phyloP scores from a whole-genome alignment of 345 rosid genomes.

The Populus pruinosa region DNA sequence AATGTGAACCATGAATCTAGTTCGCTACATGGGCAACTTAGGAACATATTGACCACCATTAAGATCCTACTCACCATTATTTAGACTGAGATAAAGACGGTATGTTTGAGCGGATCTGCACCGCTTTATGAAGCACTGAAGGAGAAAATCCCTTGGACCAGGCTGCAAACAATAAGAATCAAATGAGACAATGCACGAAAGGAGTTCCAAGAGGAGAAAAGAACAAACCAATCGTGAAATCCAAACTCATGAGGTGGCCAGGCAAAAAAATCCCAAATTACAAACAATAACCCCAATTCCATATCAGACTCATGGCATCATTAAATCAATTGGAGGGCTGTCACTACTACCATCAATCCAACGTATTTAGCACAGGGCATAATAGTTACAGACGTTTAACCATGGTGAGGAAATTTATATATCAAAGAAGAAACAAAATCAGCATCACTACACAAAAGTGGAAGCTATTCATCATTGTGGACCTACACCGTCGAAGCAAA shows the following conservation, averaged over 20 bases:
- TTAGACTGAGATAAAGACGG: conserved; percentile 25
- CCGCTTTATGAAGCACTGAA: conserved; percentile 34
- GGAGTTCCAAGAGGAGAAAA: conserved; percentile 4
- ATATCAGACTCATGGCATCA: neutral
- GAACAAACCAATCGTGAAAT: neutral
- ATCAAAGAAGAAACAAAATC: neutral
- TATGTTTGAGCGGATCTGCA: conserved; percentile 31
- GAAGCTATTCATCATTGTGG: conserved; percentile 7
- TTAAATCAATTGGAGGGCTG: conserved; percentile 1
- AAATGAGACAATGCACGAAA: neutral
- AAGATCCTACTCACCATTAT: conserved; percentile 21
- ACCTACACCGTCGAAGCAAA: conserved; percentile 12
- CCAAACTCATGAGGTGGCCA: neutral
- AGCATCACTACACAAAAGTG: neutral
- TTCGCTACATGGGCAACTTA: neutral
- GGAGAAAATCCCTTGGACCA: conserved; percentile 33
- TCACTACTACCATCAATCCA: neutral
- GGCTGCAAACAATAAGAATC: conserved; percentile 16
- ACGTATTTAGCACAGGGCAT: neutral
- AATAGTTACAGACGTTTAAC: neutral
- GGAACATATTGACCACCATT: neutral
- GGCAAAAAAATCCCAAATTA: neutral
- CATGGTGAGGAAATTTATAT: neutral
- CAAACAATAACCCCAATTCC: neutral
- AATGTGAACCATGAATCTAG: neutral